Evolutionary conservation across 371 early-diverging fungal species (phyloP).

Genomic region (Gilbertella persicaria): DNA sequence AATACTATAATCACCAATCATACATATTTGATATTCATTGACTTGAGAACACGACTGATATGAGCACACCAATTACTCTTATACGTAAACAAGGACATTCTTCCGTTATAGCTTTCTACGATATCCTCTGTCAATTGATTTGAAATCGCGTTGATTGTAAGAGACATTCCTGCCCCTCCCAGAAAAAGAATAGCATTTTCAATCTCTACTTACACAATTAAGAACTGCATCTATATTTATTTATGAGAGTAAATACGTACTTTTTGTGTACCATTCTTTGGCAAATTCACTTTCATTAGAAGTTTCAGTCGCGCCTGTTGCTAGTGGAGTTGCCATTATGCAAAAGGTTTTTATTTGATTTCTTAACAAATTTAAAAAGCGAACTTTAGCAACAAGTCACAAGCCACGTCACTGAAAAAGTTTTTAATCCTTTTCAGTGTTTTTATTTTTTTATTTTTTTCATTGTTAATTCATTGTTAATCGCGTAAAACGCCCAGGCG

Average conservation of each 20-base stretch:
- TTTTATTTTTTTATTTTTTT: too few species aligned
- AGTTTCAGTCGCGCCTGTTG: too few species aligned
- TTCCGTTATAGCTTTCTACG: conserved; percentile 9
- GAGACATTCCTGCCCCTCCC: background rate
- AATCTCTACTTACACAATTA: conserved; percentile 2
- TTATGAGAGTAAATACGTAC: conserved; percentile 1
- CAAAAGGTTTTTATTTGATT: too few species aligned
- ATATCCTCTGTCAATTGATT: conserved; percentile 9
- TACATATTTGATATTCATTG: conserved; percentile 16
- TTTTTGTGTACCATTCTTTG: too few species aligned
- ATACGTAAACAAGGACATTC: conserved; percentile 3
- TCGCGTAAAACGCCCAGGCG: too few species aligned
- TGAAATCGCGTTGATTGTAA: conserved; percentile 1
- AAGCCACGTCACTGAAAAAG: too few species aligned
- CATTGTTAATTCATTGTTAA: too few species aligned
- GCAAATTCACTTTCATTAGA: too few species aligned
- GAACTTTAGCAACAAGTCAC: too few species aligned
- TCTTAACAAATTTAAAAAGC: too few species aligned
- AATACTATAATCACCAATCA: conserved; percentile 8
- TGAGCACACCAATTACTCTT: conserved; percentile 6
- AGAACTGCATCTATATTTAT: background rate
- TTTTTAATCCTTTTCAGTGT: too few species aligned
- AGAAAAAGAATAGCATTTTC: background rate
- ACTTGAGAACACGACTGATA: conserved; percentile 8
- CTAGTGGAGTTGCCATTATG: too few species aligned